Conservation (phyloP, 2,329 filamentous ascomycete genomes). For the Epichloe baconii region DNA sequence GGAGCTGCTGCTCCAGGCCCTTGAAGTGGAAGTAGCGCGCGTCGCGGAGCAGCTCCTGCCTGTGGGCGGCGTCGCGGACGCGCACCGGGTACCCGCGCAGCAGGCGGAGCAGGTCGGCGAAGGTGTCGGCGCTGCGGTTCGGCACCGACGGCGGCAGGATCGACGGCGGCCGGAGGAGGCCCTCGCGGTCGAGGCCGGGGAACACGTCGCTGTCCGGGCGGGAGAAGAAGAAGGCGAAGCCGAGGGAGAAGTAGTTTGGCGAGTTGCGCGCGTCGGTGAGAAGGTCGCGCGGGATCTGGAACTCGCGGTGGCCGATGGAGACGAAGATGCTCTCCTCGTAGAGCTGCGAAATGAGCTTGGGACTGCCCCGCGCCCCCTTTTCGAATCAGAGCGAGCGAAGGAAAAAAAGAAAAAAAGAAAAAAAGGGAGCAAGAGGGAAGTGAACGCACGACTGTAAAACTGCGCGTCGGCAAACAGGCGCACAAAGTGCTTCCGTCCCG, state of each 20-base stretch:
- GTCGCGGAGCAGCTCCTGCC: slow-evolving; percentile 65
- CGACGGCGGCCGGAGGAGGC: slow-evolving; percentile 72
- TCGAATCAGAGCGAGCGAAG: background rate
- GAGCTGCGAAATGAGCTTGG: slow-evolving; percentile 77
- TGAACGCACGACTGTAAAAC: slow-evolving; percentile 65
- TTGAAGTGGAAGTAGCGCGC: slow-evolving; percentile 90
- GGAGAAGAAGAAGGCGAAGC: slow-evolving; percentile 79
- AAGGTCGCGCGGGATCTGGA: slow-evolving; percentile 79
- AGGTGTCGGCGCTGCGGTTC: slow-evolving; percentile 69
- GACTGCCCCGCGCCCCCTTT: slow-evolving; percentile 34
- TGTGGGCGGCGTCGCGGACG: slow-evolving; percentile 64
- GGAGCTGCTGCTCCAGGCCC: slow-evolving; percentile 75
- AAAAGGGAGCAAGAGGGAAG: no score
- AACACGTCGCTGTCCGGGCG: slow-evolving; percentile 62
- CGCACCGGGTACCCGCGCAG: slow-evolving; percentile 72
- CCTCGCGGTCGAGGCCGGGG: slow-evolving; percentile 67
- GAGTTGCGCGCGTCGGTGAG: slow-evolving; percentile 77
- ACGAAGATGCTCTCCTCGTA: slow-evolving; percentile 89
- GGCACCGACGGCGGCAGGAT: slow-evolving; percentile 74
- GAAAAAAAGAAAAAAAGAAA: background rate
- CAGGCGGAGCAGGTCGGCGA: slow-evolving; percentile 68
- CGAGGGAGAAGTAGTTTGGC: slow-evolving; percentile 92
- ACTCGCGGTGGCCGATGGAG: slow-evolving; percentile 73
- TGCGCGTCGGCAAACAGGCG: slow-evolving; percentile 89
- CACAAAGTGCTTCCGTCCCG: slow-evolving; percentile 77